Evolutionary conservation across 2,329 filamentous ascomycete species (phyloP).

Genomic region (Leptosphaerulina australis): DNA sequence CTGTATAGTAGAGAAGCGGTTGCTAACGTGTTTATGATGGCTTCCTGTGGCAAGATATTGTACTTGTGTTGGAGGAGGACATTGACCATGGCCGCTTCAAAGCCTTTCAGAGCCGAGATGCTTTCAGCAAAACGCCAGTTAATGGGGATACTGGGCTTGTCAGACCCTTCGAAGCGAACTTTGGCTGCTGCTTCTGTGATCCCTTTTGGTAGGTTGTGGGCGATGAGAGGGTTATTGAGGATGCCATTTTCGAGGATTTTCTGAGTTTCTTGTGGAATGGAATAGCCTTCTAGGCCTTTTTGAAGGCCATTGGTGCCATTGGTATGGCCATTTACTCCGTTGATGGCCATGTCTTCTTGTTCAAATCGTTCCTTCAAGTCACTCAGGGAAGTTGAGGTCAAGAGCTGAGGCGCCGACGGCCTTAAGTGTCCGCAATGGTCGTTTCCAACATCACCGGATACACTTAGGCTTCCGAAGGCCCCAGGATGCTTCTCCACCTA

Average conservation of each 20-base stretch:
- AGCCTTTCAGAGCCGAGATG: slow-evolving; percentile 56
- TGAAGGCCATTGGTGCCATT: slow-evolving; percentile 8
- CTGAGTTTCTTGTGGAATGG: slow-evolving; percentile 35
- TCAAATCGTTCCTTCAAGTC: not conserved
- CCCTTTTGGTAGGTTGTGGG: slow-evolving; percentile 45
- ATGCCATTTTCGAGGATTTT: slow-evolving; percentile 49
- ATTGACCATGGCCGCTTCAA: slow-evolving; percentile 57
- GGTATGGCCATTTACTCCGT: not conserved
- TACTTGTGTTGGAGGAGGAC: slow-evolving; percentile 57
- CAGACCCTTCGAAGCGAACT: slow-evolving; percentile 53
- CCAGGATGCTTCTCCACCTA: not conserved
- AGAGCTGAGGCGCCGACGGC: not conserved
- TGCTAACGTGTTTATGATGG: slow-evolving; percentile 56
- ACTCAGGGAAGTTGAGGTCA: too few relatives aligned
- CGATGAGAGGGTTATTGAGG: slow-evolving; percentile 52
- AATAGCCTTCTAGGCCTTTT: slow-evolving; percentile 27
- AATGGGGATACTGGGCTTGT: slow-evolving; percentile 57
- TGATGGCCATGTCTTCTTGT: slow-evolving; percentile 7
- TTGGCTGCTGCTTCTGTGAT: slow-evolving; percentile 43
- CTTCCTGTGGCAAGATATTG: slow-evolving; percentile 45
- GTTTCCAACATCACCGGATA: not conserved
- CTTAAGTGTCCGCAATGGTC: not conserved
- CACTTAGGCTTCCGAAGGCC: too few relatives aligned
- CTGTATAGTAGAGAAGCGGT: too few relatives aligned
- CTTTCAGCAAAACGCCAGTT: slow-evolving; percentile 64